Evolutionary conservation across 495 filamentous ascomycete species (phyloP).

Genomic region (Talaromyces stipitatus): DNA sequence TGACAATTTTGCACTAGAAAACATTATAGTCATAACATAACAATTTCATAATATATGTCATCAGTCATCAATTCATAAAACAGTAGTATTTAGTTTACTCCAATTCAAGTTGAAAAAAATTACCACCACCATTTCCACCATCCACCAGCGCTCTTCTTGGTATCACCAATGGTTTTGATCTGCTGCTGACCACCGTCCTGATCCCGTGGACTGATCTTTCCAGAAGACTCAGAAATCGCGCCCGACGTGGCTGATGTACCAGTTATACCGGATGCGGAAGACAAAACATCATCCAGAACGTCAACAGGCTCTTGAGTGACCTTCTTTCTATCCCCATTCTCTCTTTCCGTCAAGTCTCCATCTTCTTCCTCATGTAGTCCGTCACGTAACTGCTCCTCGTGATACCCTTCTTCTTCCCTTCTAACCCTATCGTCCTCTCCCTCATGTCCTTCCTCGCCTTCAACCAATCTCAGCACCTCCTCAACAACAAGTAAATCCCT

Average conservation of each 20-base stretch:
- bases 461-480: conserved; percentile 69
- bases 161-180: not conserved
- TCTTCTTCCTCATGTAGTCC: not conserved
- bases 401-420: no score
- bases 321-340: conserved; percentile 2
- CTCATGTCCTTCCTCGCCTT: conserved; percentile 16
- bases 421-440: conserved; percentile 5
- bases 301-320: conserved; percentile 1
- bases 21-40: not conserved
- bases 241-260: conserved; percentile 3
- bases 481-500: conserved; percentile 80
- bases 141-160: conserved; percentile 46
- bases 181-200: not conserved
- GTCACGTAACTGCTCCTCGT: not conserved
- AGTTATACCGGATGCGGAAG: conserved; percentile 3
- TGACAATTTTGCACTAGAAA: not conserved
- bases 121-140: conserved; percentile 24
- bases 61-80: not conserved
- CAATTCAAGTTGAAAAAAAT: not conserved
- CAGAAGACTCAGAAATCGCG: conserved; percentile 2
- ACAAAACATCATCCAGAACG: conserved; percentile 2
- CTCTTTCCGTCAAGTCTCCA: conserved; percentile 5
- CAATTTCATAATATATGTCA: not conserved
- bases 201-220: not conserved
- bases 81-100: not conserved